Evolutionary conservation across 495 filamentous ascomycete species (phyloP), one percentile per base, ranked within the genome.

Genomic region (Daldinia vernicosa): DNA sequence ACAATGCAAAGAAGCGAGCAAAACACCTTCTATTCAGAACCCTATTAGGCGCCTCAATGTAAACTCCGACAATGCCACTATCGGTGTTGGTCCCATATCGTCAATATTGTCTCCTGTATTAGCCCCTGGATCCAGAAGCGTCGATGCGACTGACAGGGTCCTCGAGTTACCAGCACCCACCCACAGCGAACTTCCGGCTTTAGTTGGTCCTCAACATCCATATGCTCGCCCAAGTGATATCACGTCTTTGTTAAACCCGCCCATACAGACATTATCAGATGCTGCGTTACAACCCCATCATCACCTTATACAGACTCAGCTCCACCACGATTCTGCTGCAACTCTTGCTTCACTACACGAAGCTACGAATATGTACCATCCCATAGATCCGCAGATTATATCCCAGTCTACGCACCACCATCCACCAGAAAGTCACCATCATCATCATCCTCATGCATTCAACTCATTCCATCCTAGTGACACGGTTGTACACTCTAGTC

Each of bases 1-100:
- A 2, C 89, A 97, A 75, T 99, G 95, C 84, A 97, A 95, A 81
- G 93, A 95, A 66, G 81, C 87, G 37, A 85, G 88, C 66, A 94
- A 93, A 75, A 79, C 76, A 32, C 78, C 75, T 51, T 71, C 73
- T 60, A 40, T 60, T 55, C 75, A 65, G 51, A 72, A 64, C 47
- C 53, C 61, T 14, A 43, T 35, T 54, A 60, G 54, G 24, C 73
- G 60, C 11, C 69, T 72, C 22, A 70, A 71, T 55, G 70, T 77
- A 59, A 75, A 71, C 43, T 40, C 65, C 19, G 56, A 56, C 26
- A 55, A 7, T 47, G 50, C 26, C 57, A 3, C 14, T 64, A 32
- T 17, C 30, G 53, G 11, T 12, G 5, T 61, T 4, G 54, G 58
- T 39, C 27, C 73, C 40, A 60, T 78, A 54, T 56, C 63, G 32